Base-by-base conservation (phyloP, 2,329 filamentous ascomycete species). In the Clarireedia paspali region DNA sequence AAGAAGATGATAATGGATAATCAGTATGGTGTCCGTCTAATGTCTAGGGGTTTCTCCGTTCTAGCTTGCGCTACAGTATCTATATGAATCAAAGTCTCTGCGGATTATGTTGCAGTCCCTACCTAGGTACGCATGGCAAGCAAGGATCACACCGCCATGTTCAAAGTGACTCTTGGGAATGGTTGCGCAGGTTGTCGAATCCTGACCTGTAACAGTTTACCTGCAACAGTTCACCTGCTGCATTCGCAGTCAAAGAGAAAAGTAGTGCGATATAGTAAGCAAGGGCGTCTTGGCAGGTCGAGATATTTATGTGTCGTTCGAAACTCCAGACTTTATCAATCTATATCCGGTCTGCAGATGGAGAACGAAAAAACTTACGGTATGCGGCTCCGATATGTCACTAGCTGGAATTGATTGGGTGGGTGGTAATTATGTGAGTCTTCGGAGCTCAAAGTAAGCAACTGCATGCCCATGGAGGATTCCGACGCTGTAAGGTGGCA, bases 391-490 rank as follows among this genome's bases (percentile, higher is more conserved):
- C 17, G 23, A 23, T 30, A 48, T 48, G 46, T 48, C 46, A 48
- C 26, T 17, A 23, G 12, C 30, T 5, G 7, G 30, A 10, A 6
- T 30, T 23, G 26, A 48, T 48, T 30, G 46, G 46, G 15, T 23
- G 24, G 12, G 20, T 14, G 9, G 20, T 45, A 45, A 17, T 48
- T n/a, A 48, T 48, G 46, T 48, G 17, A 48, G 26, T 36, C 46
- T 48, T 48, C 46, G 46, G 46, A 48, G 46, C 46, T 48, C 46
- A 24, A 45, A 45, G 42, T 45, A 45, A 45, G 42, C n/a, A 23
- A 45, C n/a, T 14, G 17, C 20, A 27, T 20, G 7, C 12, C 7
- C 44, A 30, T 17, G 46, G 26, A 34, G 24, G 15, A 15, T 36
- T 20, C 46, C 30, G 46, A 36, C 46, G 46, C 26, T 34, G 46